phyloP scores from a whole-genome alignment of 768 basidiomycete species.

The Hysterangium stoloniferum region DNA sequence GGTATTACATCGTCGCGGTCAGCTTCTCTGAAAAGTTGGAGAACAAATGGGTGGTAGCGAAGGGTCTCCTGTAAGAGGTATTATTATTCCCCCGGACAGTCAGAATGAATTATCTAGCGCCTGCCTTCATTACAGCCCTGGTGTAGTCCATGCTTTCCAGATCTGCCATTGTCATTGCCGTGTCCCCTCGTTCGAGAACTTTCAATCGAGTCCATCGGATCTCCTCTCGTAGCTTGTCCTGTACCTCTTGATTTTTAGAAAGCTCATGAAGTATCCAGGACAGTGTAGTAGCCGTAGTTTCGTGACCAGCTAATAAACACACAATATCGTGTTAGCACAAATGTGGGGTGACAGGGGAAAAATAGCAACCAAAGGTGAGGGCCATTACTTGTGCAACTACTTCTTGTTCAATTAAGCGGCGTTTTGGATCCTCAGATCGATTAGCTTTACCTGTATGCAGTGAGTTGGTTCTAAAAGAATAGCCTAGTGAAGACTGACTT shows the following conservation, averaged over 20 bases:
- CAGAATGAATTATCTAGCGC: not conserved
- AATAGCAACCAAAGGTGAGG: conserved; percentile 9
- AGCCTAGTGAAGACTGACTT: conserved; percentile 27
- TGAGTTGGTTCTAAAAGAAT: not conserved
- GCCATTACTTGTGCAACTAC: conserved; percentile 40
- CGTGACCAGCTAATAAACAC: conserved; percentile 32
- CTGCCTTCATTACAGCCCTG: conserved; percentile 28
- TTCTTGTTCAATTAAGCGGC: conserved; percentile 40
- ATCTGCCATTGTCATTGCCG: conserved; percentile 24
- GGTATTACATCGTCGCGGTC: conserved; percentile 27
- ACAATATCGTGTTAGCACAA: not conserved
- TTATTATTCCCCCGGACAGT: not conserved
- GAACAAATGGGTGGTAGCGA: conserved; percentile 27
- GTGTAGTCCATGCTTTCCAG: conserved; percentile 26
- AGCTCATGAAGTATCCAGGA: conserved; percentile 60
- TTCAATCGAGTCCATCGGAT: conserved; percentile 25
- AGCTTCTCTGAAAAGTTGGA: conserved; percentile 20
- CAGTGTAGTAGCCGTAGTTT: conserved; percentile 52
- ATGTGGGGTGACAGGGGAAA: not conserved
- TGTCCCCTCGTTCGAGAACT: conserved; percentile 18
- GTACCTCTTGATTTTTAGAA: conserved; percentile 47
- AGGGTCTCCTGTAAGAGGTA: conserved; percentile 18
- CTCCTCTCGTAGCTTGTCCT: conserved; percentile 55
- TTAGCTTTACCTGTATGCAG: conserved; percentile 42
- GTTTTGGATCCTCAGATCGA: conserved; percentile 36